These are phyloP conservation scores for Mortierella claussenii DNA, from an alignment of 192 early-diverging fungal genomes.

Conservation along the genomic window DNA sequence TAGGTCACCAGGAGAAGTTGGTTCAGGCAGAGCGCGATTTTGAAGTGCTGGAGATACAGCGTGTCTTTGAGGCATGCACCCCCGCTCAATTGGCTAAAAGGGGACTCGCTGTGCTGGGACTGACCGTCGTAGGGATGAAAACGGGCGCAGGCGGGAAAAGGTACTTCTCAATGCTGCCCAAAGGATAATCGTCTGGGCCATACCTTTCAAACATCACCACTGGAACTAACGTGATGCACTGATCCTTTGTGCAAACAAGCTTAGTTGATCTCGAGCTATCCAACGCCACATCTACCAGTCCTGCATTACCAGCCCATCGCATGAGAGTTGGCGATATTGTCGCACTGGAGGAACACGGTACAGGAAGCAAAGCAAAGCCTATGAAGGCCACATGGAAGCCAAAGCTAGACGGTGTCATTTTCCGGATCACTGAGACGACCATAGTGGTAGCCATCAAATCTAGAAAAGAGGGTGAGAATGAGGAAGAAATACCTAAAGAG, in stretches of 20 bases:
- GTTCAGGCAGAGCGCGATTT: conserved; percentile 65
- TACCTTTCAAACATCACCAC: no score
- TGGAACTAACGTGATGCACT: background rate
- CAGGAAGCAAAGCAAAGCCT: conserved; percentile 53
- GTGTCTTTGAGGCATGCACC: conserved; percentile 57
- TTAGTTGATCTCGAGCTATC: conserved; percentile 74
- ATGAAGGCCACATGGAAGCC: conserved; percentile 50
- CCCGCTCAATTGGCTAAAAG: conserved; percentile 72
- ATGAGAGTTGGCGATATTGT: conserved; percentile 80
- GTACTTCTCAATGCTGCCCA: no score
- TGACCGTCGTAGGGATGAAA: conserved; percentile 68
- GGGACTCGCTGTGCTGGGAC: conserved; percentile 69
- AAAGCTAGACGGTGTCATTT: conserved; percentile 65
- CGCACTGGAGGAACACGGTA: conserved; percentile 65
- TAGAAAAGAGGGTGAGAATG: conserved; percentile 48
- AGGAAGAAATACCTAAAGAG: conserved; percentile 68
- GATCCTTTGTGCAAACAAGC: conserved; percentile 21
- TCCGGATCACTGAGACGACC: conserved; percentile 62
- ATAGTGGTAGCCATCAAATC: conserved; percentile 70
- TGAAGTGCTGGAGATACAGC: conserved; percentile 56
- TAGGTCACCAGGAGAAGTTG: conserved; percentile 62
- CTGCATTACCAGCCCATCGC: conserved; percentile 65
- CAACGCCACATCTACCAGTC: conserved; percentile 57
- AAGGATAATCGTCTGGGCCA: no score
- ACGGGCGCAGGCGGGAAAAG: conserved; percentile 77